Evolutionary conservation across 441 rosid species (phyloP).

Genomic region (Arabidopsis hybrid): DNA sequence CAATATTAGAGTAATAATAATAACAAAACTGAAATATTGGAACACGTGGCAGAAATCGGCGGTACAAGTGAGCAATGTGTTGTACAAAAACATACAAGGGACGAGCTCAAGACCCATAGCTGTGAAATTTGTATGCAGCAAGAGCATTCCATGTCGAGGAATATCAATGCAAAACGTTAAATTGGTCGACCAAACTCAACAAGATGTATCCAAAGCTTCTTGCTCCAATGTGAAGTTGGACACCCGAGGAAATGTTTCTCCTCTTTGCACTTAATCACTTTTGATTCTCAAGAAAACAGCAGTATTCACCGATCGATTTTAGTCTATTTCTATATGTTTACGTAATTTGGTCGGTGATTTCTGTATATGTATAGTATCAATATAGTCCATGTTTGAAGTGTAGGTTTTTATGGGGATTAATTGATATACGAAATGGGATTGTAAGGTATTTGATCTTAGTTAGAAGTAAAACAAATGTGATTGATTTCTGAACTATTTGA

Average conservation of each 20-base stretch:
- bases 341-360: constrained; percentile 2
- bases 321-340: constrained; percentile 4
- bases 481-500: constrained; percentile 6
- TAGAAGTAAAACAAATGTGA: not conserved
- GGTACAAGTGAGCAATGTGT: constrained; percentile 71
- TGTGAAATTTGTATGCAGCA: constrained; percentile 66
- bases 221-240: constrained; percentile 56
- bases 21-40: not conserved
- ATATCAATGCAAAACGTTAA: constrained; percentile 59
- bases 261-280: constrained; percentile 51
- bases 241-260: constrained; percentile 49
- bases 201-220: constrained; percentile 52
- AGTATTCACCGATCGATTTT: not conserved
- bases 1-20: not conserved
- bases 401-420: not conserved
- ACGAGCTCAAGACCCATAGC: constrained; percentile 73
- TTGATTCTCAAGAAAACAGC: not conserved
- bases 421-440: constrained; percentile 11
- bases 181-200: constrained; percentile 33
- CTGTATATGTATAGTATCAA: constrained; percentile 14
- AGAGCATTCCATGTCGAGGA: constrained; percentile 57
- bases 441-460: not conserved
- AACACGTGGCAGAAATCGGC: constrained; percentile 60
- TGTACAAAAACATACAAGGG: constrained; percentile 71
- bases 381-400: constrained; percentile 9